phyloP scores from a whole-genome alignment of 306 rosid genomes.

The Begonia fuchsioides region DNA sequence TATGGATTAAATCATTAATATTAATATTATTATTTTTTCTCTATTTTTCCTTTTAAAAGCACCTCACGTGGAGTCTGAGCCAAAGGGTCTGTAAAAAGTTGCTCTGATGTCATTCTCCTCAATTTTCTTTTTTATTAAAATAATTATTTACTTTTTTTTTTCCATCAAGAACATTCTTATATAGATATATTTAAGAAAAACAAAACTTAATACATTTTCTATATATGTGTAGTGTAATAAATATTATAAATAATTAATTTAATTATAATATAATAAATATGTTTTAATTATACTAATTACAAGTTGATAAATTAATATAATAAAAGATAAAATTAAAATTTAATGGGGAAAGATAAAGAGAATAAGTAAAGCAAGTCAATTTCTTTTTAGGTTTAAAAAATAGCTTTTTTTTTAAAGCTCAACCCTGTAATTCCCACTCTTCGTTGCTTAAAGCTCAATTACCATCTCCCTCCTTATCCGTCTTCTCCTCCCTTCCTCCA shows the following conservation, averaged over 20 bases:
- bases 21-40: neutral
- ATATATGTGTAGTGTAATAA: no score
- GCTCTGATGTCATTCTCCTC: constrained; percentile 5
- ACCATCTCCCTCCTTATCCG: constrained; percentile 11
- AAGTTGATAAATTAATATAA: no score
- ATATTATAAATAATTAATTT: no score
- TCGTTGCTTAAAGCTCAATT: constrained; percentile 62
- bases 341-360: neutral
- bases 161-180: neutral
- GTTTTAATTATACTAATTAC: no score
- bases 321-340: no score
- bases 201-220: no score
- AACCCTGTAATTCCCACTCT: constrained; percentile 81
- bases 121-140: neutral
- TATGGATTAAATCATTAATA: constrained; percentile 63
- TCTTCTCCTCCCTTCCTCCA: constrained; percentile 3
- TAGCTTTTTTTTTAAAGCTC: constrained; percentile 71
- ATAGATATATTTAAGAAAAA: no score
- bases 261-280: no score
- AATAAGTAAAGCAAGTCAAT: neutral
- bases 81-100: constrained; percentile 50
- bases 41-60: constrained; percentile 38
- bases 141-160: neutral
- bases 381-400: neutral
- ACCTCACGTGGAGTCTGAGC: constrained; percentile 99